Percentiles rank a stretch among this genome's conserved stretches.
Evolutionary conservation across 2,329 filamentous ascomycete genomes (phyloP).

Genomic region (Pseudodiploospora longispora): DNA sequence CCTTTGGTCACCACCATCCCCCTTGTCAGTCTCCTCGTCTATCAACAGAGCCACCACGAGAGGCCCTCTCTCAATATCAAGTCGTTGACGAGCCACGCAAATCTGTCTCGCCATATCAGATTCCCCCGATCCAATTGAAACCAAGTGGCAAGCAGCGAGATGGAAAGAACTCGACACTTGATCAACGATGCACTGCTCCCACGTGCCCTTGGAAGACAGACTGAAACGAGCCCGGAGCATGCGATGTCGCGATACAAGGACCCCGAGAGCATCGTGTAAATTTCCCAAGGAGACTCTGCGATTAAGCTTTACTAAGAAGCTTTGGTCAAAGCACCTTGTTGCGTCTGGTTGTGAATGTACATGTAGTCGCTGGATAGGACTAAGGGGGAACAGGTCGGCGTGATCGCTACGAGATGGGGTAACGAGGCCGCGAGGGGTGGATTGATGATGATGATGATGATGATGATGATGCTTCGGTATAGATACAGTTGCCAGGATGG

Average conservation of each 20-base stretch:
- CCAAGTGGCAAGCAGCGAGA: background rate
- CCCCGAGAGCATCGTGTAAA: background rate
- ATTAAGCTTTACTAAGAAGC: slow-evolving; percentile 3
- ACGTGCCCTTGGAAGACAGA: background rate
- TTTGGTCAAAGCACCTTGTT: slow-evolving; percentile 3
- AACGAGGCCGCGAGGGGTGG: background rate
- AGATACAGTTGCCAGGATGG: too few relatives aligned
- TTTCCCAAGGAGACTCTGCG: background rate
- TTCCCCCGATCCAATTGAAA: too few relatives aligned
- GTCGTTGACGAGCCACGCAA: background rate
- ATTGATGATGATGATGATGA: background rate
- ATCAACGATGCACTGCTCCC: background rate
- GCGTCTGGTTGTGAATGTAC: slow-evolving; percentile 1
- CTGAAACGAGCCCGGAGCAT: slow-evolving; percentile 2
- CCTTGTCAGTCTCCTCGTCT: background rate
- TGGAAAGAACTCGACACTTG: slow-evolving; percentile 1
- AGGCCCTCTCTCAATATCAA: slow-evolving; percentile 2
- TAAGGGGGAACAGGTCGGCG: background rate
- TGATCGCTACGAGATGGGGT: too few relatives aligned
- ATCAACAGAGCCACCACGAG: background rate
- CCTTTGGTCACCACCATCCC: slow-evolving; percentile 8
- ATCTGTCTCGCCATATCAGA: background rate
- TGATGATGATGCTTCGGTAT: background rate
- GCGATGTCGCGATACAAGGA: background rate
- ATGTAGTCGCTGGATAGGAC: slow-evolving; percentile 5